Percentiles rank a stretch among this genome's conserved stretches.
Conservation (phyloP, 2,329 filamentous ascomycete species). For the Aureobasidium sp. region DNA sequence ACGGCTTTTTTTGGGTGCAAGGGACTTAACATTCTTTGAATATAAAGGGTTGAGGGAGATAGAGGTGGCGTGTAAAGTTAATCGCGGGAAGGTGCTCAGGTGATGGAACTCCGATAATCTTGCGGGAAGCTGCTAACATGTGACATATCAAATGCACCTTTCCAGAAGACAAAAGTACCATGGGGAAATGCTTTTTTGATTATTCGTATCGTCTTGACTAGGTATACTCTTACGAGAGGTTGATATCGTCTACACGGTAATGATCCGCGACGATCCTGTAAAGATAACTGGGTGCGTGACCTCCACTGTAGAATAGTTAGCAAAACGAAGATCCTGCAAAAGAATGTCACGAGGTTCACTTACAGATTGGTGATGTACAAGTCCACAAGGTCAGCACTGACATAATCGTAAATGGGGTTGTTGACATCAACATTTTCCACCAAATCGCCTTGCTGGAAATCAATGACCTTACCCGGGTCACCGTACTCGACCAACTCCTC, state of each 20-base stretch:
- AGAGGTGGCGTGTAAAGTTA: too few relatives aligned
- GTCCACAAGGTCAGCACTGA: constrained; percentile 66
- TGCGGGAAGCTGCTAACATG: too few relatives aligned
- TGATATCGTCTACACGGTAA: constrained; percentile 64
- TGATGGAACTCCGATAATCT: too few relatives aligned
- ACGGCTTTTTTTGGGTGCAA: too few relatives aligned
- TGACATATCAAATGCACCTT: too few relatives aligned
- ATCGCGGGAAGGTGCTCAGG: too few relatives aligned
- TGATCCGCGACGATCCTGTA: constrained; percentile 66
- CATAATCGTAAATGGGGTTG: constrained; percentile 74
- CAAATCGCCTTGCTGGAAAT: constrained; percentile 69
- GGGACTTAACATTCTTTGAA: too few relatives aligned
- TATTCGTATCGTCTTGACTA: neutral
- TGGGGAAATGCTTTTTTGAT: neutral
- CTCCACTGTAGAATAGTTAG: constrained; percentile 40
- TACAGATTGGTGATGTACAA: constrained; percentile 80
- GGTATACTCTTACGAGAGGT: constrained; percentile 27
- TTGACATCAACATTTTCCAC: constrained; percentile 70
- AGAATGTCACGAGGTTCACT: constrained; percentile 26
- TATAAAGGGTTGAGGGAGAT: too few relatives aligned
- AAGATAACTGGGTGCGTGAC: constrained; percentile 62
- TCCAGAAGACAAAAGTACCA: too few relatives aligned
- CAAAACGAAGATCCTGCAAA: neutral
- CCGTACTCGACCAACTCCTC: constrained; percentile 81
- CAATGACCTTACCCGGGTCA: constrained; percentile 65